phyloP scores from a whole-genome alignment of 2,329 filamentous ascomycete species.

The Claviceps sp. region DNA sequence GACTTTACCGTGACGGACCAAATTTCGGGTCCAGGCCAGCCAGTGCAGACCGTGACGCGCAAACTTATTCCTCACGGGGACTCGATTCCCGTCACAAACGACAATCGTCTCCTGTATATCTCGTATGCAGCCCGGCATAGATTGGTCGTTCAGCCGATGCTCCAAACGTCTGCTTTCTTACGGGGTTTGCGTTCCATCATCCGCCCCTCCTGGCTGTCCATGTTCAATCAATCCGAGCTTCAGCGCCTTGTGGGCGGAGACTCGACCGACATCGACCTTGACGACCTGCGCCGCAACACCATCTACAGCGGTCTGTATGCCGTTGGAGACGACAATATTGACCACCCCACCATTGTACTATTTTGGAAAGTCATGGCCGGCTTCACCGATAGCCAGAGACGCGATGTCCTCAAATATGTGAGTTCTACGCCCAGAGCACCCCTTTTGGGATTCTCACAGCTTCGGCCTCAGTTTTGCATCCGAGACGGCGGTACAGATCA shows the following conservation, averaged over 20 bases:
- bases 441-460: slow-evolving; percentile 72
- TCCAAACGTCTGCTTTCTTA: slow-evolving; percentile 81
- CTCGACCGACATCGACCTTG: slow-evolving; percentile 70
- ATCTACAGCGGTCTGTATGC: slow-evolving; percentile 77
- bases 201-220: slow-evolving; percentile 82
- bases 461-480: slow-evolving; percentile 81
- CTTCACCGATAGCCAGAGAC: slow-evolving; percentile 62
- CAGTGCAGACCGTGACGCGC: slow-evolving; percentile 51
- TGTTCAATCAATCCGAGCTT: slow-evolving; percentile 96
- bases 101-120: slow-evolving; percentile 89
- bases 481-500: slow-evolving; percentile 49
- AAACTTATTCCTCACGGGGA: slow-evolving; percentile 69
- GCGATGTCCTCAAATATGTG: slow-evolving; percentile 88
- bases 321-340: slow-evolving; percentile 75
- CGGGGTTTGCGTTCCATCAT: slow-evolving; percentile 79
- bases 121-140: slow-evolving; percentile 82
- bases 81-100: slow-evolving; percentile 69
- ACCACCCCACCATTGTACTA: slow-evolving; percentile 72
- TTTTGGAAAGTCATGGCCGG: slow-evolving; percentile 85
- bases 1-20: slow-evolving; percentile 83
- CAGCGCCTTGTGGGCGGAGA: slow-evolving; percentile 89
- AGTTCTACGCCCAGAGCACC: slow-evolving; percentile 87
- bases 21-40: slow-evolving; percentile 31
- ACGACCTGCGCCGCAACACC: slow-evolving; percentile 74
- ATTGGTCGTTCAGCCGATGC: slow-evolving; percentile 62